phyloP scores from a whole-genome alignment of 129 eudicot genomes.

The Rutidosis leptorrhynchoides region DNA sequence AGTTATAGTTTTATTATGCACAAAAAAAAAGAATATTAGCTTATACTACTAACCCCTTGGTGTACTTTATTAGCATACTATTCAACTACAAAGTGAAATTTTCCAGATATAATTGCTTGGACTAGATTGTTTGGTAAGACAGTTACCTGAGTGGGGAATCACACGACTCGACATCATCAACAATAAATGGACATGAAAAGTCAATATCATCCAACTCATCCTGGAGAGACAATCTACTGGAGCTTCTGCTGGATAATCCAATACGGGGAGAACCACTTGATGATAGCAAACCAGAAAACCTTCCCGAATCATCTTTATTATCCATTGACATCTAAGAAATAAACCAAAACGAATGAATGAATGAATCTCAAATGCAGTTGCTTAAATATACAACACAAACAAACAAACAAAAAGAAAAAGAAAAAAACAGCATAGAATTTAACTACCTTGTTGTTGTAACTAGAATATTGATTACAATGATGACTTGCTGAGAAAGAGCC shows the following conservation, averaged over 20 bases:
- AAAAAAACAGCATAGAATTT: neutral
- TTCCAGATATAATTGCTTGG: neutral
- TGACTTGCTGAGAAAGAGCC: constrained; percentile 42
- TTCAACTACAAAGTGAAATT: neutral
- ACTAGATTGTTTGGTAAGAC: neutral
- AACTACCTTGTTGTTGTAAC: constrained; percentile 69
- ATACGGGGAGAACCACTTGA: constrained; percentile 91
- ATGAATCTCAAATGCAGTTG: constrained; percentile 19
- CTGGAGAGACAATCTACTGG: constrained; percentile 88
- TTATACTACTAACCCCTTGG: neutral
- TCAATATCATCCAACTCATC: constrained; percentile 91
- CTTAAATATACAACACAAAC: neutral
- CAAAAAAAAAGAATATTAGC: neutral
- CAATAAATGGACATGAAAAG: constrained; percentile 86
- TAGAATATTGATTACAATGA: constrained; percentile 43
- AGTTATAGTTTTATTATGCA: constrained; percentile 9
- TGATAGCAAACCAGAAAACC: constrained; percentile 87
- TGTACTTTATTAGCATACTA: neutral
- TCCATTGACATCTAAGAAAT: constrained; percentile 64
- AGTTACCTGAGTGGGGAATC: constrained; percentile 71
- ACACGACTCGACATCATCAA: constrained; percentile 85
- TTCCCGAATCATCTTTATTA: constrained; percentile 85
- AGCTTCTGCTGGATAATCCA: constrained; percentile 88
- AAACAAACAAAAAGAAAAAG: neutral
- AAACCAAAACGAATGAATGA: too few relatives aligned